phyloP scores from a whole-genome alignment of 1,139 yeast genomes.

The Nadsonia starkeyi-henricii region DNA sequence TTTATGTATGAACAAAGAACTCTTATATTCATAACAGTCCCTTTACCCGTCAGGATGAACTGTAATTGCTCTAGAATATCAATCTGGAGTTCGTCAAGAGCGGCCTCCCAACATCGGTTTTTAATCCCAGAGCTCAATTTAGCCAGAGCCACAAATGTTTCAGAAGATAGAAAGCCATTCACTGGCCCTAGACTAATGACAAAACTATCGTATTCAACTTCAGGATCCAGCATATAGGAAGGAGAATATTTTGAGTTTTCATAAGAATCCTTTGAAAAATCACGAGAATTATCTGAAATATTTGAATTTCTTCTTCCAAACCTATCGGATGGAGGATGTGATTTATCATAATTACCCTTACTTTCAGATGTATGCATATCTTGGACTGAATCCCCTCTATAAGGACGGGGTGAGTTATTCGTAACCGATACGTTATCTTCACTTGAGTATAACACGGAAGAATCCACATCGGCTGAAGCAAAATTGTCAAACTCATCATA shows the following conservation, averaged over 20 bases:
- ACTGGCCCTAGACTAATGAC: constrained; percentile 38
- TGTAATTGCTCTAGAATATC: constrained; percentile 35
- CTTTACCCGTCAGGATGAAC: constrained; percentile 24
- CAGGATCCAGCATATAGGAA: constrained; percentile 27
- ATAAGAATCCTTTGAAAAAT: no score
- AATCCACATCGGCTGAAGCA: constrained; percentile 7
- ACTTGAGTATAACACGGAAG: neutral
- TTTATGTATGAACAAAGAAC: constrained; percentile 37
- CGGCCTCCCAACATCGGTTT: constrained; percentile 26
- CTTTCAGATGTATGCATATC: no score
- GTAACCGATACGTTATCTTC: no score
- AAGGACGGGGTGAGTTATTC: constrained; percentile 2
- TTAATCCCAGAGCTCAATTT: constrained; percentile 15
- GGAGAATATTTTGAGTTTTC: constrained; percentile 28
- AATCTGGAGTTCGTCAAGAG: constrained; percentile 53
- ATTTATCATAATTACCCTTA: no score
- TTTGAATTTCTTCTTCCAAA: no score
- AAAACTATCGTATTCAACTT: constrained; percentile 39
- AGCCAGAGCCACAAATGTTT: constrained; percentile 14
- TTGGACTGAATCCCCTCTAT: constrained; percentile 2
- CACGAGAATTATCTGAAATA: no score
- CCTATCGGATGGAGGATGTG: no score
- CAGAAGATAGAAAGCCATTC: constrained; percentile 26
- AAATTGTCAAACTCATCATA: constrained; percentile 1
- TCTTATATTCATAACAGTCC: constrained; percentile 33